These are phyloP conservation scores for Lanzia echinophila DNA, from an alignment of 2,329 filamentous ascomycete genomes.

Conservation along the genomic window DNA sequence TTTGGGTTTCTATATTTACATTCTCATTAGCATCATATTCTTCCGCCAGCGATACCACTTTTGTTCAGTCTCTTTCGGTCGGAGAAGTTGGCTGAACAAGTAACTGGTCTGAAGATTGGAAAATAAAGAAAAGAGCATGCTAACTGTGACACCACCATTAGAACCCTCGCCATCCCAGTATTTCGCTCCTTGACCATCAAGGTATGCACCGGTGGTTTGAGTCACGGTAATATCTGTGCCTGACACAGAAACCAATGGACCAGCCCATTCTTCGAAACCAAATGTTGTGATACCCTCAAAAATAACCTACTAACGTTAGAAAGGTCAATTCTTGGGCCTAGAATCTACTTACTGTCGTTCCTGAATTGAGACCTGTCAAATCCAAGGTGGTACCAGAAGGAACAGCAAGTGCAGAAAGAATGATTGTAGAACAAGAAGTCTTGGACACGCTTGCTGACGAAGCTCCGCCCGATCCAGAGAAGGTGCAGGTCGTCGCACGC, in stretches of 20 bases:
- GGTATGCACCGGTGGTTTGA: constrained; percentile 43
- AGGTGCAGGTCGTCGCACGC: constrained; percentile 42
- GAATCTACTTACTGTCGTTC: constrained; percentile 32
- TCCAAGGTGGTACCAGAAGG: constrained; percentile 53
- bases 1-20: constrained; percentile 45
- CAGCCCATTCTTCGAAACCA: constrained; percentile 57
- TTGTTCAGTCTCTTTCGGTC: not conserved
- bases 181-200: constrained; percentile 48
- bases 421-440: constrained; percentile 46
- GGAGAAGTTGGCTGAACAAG: not conserved
- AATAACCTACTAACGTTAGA: constrained; percentile 36
- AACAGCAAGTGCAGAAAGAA: constrained; percentile 46
- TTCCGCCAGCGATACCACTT: no score
- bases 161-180: constrained; percentile 57
- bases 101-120: not conserved
- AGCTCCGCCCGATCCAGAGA: constrained; percentile 39
- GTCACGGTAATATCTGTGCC: constrained; percentile 48
- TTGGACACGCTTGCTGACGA: constrained; percentile 42
- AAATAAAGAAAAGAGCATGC: no score
- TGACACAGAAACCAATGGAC: constrained; percentile 54
- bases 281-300: constrained; percentile 62
- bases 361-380: constrained; percentile 45
- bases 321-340: not conserved
- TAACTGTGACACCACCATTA: constrained; percentile 44
- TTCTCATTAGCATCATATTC: no score